Evolutionary conservation across 306 rosid species (phyloP).

Genomic region (Quercus alba): DNA sequence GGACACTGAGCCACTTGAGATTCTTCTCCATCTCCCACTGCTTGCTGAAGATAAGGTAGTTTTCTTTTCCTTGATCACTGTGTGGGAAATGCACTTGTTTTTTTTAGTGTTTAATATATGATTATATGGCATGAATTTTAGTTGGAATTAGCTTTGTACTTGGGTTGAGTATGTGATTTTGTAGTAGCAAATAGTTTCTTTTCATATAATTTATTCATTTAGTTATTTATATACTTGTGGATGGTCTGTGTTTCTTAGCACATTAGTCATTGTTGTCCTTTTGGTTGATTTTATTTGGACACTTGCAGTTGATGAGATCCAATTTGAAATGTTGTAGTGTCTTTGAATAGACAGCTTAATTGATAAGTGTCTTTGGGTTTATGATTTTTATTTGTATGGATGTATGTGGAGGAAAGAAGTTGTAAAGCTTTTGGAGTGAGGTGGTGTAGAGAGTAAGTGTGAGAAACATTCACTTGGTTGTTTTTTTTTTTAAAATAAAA

Average conservation of each 20-base stretch:
- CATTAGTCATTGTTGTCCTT: no score
- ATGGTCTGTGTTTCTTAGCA: no score
- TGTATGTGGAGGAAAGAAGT: background rate
- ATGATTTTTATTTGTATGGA: background rate
- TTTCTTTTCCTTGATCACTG: background rate
- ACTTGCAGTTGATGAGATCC: no score
- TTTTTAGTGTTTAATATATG: background rate
- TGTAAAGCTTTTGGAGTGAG: background rate
- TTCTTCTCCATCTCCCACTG: constrained; percentile 85
- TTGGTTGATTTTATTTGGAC: no score
- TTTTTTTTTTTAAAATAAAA: no score
- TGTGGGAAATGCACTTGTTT: background rate
- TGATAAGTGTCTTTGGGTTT: background rate
- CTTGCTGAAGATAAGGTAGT: constrained; percentile 87
- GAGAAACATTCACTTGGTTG: background rate
- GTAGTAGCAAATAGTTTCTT: background rate
- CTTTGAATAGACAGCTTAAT: background rate
- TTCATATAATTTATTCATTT: no score
- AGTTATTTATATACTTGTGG: no score
- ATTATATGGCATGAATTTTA: background rate
- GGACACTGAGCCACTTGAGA: constrained; percentile 87
- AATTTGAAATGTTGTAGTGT: no score
- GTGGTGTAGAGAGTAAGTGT: background rate
- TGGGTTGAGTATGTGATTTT: background rate
- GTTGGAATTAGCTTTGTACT: background rate